Evolutionary conservation across 805 yeast species (phyloP), one percentile per base, ranked within the genome.

Genomic region (Saturnispora bothae): DNA sequence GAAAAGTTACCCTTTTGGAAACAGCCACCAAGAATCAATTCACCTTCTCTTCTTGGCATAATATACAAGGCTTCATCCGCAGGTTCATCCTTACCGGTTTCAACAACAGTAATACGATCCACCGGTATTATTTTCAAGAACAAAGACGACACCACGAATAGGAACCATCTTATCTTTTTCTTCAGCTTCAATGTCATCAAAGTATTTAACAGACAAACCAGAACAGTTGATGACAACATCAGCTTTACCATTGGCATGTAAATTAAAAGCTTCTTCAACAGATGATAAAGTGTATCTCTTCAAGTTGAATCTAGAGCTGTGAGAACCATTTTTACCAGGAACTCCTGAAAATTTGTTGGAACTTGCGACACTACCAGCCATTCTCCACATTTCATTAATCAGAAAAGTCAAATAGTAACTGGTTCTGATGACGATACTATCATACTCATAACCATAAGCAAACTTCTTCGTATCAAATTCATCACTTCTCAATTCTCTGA

Each of bases 101-200:
- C 83, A 6, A 96, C 96, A 31, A 83, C 83, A 56, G 96, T 76
- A 65, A 88, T 96, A 53, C 96, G 96, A 59, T 88, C 88, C 52
- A 88, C 96, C 96, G 76, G 84, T 78, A 63, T 86, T 88, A 60
- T 88, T 88, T 42, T 81, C 44, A 80, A 63, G 43, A 79, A 65
- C 43, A 70, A 67, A 32, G 31, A 69, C 52, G 54, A 69, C 62
- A 32, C 72, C 72, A 34, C 57, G 59, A 21, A 78, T 79, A 18
- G 55, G 56, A 14, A 65, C 69, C 38, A 51, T 46, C 41, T 46
- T 49, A 36, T 54, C 51, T 54, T 69, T 70, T 54, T 67, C 60
- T 48, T 71, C 58, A 43, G 67, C 56, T 22, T 61, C 64, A 47
- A 72, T 63, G 59, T 88, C 97, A 53, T 75, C 65, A 55, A 71